A percentile compares a stretch with the other conserved stretches of the same genome.
Evolutionary conservation across 1,284 basidiomycete genomes (phyloP).

Genomic region (Trametes pubescens): DNA sequence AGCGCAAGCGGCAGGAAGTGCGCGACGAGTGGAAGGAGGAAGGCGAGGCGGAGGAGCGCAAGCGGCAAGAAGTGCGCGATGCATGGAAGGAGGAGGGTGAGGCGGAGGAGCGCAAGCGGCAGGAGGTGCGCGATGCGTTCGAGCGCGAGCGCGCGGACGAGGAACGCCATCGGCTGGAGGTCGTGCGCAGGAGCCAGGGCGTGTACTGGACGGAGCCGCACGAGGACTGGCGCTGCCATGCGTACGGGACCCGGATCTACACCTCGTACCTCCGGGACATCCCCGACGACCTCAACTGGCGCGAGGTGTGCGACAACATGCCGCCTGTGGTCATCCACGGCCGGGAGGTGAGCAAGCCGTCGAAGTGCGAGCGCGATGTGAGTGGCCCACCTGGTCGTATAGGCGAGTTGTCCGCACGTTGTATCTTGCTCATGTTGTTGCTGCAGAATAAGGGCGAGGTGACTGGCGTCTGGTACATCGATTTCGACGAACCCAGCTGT

Average conservation of each 20-base stretch:
- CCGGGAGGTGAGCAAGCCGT: constrained; percentile 24
- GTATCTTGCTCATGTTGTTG: not conserved
- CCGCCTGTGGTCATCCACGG: constrained; percentile 28
- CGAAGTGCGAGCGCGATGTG: constrained; percentile 27
- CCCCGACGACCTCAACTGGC: constrained; percentile 26
- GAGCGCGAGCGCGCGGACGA: constrained; percentile 17
- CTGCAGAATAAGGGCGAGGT: constrained; percentile 22
- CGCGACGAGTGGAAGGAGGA: too few species aligned
- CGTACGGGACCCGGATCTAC: constrained; percentile 31
- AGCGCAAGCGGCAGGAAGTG: not conserved
- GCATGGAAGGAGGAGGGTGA: too few species aligned
- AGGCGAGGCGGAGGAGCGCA: constrained; percentile 12
- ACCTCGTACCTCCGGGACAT: constrained; percentile 26
- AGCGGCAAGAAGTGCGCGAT: not conserved
- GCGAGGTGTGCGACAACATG: constrained; percentile 32
- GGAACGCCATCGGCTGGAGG: constrained; percentile 26
- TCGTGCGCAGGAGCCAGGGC: constrained; percentile 27
- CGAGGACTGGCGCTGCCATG: constrained; percentile 23
- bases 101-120: constrained; percentile 24
- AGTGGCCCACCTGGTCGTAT: not conserved
- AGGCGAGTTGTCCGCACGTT: not conserved
- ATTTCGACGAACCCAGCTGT: constrained; percentile 36
- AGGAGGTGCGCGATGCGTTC: constrained; percentile 17
- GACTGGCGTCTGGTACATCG: constrained; percentile 34
- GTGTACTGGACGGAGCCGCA: constrained; percentile 31